These are phyloP conservation scores for Penicillium freii DNA, from an alignment of 2,329 filamentous ascomycete genomes.

Conservation along the genomic window DNA sequence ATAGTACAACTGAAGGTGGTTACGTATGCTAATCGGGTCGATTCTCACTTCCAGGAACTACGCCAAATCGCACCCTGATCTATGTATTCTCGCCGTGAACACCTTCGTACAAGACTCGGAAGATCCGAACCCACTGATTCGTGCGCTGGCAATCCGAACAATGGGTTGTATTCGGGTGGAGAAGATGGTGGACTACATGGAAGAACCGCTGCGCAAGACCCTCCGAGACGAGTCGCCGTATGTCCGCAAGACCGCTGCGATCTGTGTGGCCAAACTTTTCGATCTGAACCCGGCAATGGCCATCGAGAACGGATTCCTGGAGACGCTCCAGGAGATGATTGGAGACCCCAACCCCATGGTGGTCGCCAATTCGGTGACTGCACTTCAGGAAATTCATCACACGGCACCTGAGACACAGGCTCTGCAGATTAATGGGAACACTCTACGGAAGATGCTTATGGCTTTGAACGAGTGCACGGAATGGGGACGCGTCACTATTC, in stretches of 20 bases:
- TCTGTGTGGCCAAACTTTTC: slow-evolving; percentile 97
- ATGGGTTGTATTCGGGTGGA: slow-evolving; percentile 99
- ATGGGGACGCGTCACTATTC: slow-evolving; percentile 93
- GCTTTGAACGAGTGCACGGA: slow-evolving; percentile 97
- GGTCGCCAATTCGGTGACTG: slow-evolving; percentile 94
- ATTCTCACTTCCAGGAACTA: slow-evolving; percentile 71
- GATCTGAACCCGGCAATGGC: slow-evolving; percentile 91
- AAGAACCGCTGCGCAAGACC: slow-evolving; percentile 93
- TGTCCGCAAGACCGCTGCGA: slow-evolving; percentile 94
- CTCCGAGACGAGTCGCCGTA: slow-evolving; percentile 96
- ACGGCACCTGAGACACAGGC: slow-evolving; percentile 87
- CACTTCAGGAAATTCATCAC: slow-evolving; percentile 86
- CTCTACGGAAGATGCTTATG: slow-evolving; percentile 92
- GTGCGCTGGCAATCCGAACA: slow-evolving; percentile 91
- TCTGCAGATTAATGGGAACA: slow-evolving; percentile 75
- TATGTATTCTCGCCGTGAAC: slow-evolving; percentile 98
- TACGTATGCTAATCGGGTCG: slow-evolving; percentile 19
- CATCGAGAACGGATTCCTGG: slow-evolving; percentile 93
- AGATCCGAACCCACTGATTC: slow-evolving; percentile 93
- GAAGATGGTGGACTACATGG: slow-evolving; percentile 99
- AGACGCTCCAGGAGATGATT: slow-evolving; percentile 91
- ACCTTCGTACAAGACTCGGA: slow-evolving; percentile 99
- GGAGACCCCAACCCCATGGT: slow-evolving; percentile 99
- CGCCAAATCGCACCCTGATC: slow-evolving; percentile 96
- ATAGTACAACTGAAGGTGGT: background rate